phyloP scores from a whole-genome alignment of 805 yeast species.

The Saccharomycopsis fermentans region DNA sequence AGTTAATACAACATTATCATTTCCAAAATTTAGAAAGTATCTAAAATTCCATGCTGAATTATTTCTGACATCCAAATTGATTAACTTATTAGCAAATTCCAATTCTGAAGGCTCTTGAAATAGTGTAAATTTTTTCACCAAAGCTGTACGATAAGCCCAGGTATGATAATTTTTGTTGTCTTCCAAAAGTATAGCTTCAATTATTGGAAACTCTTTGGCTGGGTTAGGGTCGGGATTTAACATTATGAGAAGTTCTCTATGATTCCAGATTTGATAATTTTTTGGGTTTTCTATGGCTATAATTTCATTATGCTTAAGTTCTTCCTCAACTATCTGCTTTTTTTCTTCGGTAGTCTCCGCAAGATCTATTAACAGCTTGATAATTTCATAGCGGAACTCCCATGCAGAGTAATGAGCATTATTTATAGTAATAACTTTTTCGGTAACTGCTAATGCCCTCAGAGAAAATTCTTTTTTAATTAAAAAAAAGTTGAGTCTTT shows the following conservation, averaged over 20 bases:
- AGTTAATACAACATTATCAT: conserved; percentile 17
- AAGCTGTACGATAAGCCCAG: conserved; percentile 90
- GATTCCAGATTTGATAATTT: conserved; percentile 97
- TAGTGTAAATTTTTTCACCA: conserved; percentile 45
- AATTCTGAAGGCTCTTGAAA: conserved; percentile 40
- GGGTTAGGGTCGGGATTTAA: conserved; percentile 27
- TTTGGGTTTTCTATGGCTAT: conserved; percentile 71
- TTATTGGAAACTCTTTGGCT: conserved; percentile 53
- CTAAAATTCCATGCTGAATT: conserved; percentile 94
- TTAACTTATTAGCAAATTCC: conserved; percentile 35
- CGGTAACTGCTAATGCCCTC: conserved; percentile 62
- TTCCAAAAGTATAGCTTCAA: conserved; percentile 56
- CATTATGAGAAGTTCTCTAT: conserved; percentile 58
- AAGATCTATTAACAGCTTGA: conserved; percentile 25
- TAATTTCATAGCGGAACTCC: conserved; percentile 55
- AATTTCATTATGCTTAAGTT: conserved; percentile 71
- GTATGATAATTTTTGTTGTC: conserved; percentile 93
- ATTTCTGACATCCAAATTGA: conserved; percentile 63
- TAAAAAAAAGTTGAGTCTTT: conserved; percentile 51
- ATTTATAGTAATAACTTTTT: conserved; percentile 49
- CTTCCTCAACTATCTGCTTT: conserved; percentile 28
- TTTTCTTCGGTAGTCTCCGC: conserved; percentile 22
- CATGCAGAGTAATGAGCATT: conserved; percentile 93
- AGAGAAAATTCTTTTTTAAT: conserved; percentile 49
- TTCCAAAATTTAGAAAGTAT: conserved; percentile 35